Conservation (phyloP, 1,284 basidiomycete genomes). For the Microbotryum saponariae region DNA sequence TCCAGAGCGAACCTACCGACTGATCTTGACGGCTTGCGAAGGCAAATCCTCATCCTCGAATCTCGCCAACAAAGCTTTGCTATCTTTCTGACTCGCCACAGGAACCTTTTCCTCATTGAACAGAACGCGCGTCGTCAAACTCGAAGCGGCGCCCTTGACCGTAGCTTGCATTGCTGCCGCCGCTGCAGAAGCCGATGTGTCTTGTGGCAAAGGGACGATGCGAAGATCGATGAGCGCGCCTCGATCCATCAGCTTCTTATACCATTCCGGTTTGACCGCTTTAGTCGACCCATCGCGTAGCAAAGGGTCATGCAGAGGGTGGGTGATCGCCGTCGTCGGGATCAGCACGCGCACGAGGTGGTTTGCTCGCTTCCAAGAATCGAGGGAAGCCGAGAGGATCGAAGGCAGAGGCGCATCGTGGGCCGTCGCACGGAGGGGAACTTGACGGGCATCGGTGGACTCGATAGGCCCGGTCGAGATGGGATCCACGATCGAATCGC, state of each 20-base stretch:
- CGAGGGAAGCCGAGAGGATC: constrained; percentile 31
- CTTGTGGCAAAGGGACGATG: constrained; percentile 46
- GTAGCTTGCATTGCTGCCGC: constrained; percentile 19
- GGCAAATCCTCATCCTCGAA: constrained; percentile 62
- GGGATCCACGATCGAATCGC: background rate
- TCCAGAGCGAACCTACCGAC: constrained; percentile 13
- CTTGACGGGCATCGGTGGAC: background rate
- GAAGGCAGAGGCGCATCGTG: constrained; percentile 32
- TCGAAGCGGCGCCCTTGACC: constrained; percentile 42
- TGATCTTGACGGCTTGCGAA: constrained; percentile 18
- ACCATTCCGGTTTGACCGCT: constrained; percentile 38
- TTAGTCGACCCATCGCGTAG: constrained; percentile 5
- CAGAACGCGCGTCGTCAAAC: constrained; percentile 44
- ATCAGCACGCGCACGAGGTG: constrained; percentile 31
- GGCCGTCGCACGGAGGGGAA: constrained; percentile 26
- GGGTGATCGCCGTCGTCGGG: constrained; percentile 26
- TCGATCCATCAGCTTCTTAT: constrained; percentile 6
- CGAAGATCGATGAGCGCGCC: constrained; percentile 58
- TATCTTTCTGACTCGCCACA: constrained; percentile 47
- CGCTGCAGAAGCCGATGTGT: background rate
- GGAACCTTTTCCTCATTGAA: constrained; percentile 60
- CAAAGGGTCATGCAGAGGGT: constrained; percentile 25
- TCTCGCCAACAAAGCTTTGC: constrained; percentile 47
- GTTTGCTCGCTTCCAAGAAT: constrained; percentile 30
- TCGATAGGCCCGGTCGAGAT: constrained; percentile 24